A percentile compares a stretch with the other conserved stretches of the same genome.
Evolutionary conservation across 306 rosid genomes (phyloP).

Genomic region (Lablab purpureus): DNA sequence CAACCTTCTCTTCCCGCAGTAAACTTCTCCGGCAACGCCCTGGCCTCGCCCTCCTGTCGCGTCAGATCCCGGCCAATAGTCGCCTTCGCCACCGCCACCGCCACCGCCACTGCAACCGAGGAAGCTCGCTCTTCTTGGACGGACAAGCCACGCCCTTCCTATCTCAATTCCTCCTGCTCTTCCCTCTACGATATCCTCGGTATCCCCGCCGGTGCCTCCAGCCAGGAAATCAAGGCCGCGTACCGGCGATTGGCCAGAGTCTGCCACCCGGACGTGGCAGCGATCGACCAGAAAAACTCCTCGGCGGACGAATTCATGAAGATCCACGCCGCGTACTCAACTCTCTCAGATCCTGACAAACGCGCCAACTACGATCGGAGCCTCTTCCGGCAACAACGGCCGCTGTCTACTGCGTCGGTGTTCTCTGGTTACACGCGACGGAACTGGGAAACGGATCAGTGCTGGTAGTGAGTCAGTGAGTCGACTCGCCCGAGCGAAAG

Average conservation of each 20-base stretch:
- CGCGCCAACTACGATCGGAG: slow-evolving; percentile 86
- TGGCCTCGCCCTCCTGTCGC: slow-evolving; percentile 23
- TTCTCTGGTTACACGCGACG: slow-evolving; percentile 68
- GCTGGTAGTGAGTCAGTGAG: slow-evolving; percentile 79
- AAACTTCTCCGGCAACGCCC: slow-evolving; percentile 14
- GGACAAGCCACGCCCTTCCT: slow-evolving; percentile 52
- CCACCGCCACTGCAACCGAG: slow-evolving; percentile 53
- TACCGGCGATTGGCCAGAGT: slow-evolving; percentile 80
- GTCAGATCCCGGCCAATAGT: slow-evolving; percentile 36
- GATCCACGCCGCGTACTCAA: slow-evolving; percentile 87
- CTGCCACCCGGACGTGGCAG: slow-evolving; percentile 90
- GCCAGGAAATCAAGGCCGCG: slow-evolving; percentile 82
- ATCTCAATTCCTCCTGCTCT: slow-evolving; percentile 43
- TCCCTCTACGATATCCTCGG: slow-evolving; percentile 86
- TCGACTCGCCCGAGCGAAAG: not conserved
- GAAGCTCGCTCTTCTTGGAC: slow-evolving; percentile 56
- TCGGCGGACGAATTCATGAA: slow-evolving; percentile 80
- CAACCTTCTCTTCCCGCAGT: slow-evolving; percentile 42
- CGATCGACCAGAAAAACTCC: slow-evolving; percentile 60
- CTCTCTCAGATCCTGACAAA: slow-evolving; percentile 81
- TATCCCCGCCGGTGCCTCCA: slow-evolving; percentile 69
- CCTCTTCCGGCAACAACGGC: slow-evolving; percentile 57
- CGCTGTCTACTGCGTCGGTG: slow-evolving; percentile 53
- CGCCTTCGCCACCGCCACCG: slow-evolving; percentile 48
- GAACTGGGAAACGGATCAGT: slow-evolving; percentile 99